Evolutionary conservation across 345 rosid species (phyloP), one percentile per base, ranked within the genome.

Genomic region (Excoecaria cochinchinensis): DNA sequence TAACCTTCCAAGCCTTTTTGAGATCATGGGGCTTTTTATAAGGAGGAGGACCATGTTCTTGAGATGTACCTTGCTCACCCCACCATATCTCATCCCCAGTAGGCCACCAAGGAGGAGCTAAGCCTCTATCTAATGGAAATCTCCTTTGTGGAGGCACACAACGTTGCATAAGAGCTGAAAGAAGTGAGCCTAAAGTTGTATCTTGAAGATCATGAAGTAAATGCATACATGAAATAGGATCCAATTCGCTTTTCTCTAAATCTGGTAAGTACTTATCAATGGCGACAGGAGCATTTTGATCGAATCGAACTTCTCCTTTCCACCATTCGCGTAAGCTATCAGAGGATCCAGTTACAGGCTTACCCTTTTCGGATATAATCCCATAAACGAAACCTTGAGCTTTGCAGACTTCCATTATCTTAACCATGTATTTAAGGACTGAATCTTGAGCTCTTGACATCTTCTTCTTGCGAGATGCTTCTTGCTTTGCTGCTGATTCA

Each of bases 21-120:
- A 89, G 88, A 74, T 90, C 93, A 51, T 87, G 93, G 39, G 91
- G 98, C 79, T 84, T 90, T 71, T 79, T 83, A 25, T 89, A 89
- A 3, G 91, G 97, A 1, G 97, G 98, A 0, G 82, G 82, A 4
- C 93, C 89, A 5, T 85, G 90, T 60, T 85, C 86, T 14, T 70
- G 51, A 0, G 88, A 69, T 12, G 21, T 8, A 22, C 91, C 93
- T 57, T 87, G 87, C 51, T 87, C 78, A 21, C 87, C 94, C 97
- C 94, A 90, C 97, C 97, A 86, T 0, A 71, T 10, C 82, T 90
- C 92, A 0, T 24, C 57, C 53, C 94, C 89, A 0, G 77, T 78
- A 0, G 94, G 92, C 94, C 97, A 90, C 97, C 97, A 88, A 1
- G 97, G 92, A 0, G 94, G 97, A 11, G 89, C 85, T 53, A 86